Evolutionary conservation across 257 asterid species (phyloP), one percentile per base, ranked within the genome.

Genomic region (Solanum peruvianum): DNA sequence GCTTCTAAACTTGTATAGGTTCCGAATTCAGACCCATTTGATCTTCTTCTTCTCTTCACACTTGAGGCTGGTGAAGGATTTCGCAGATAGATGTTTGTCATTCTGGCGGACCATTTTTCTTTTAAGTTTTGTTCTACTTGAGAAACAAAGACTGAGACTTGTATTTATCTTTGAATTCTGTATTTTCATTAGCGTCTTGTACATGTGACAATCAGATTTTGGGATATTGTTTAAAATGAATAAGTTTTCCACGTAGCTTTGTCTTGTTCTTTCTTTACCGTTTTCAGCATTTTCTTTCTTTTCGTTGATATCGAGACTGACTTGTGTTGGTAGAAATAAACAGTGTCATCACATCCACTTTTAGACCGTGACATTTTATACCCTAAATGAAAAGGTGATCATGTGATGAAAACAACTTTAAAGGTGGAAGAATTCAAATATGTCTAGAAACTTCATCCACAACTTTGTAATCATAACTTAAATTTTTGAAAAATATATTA

Each of bases 21-120:
- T 56, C 5, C 11, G n/a, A 0, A n/a, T 0, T 0, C n/a, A 0
- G 0, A 56, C 64, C 64, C 9, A 18, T 56, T 0, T 0, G 64
- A 56, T 56, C n/a, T 56, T 56, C n/a, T 18, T 18, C 64, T 56
- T 56, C 64, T 56, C n/a, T 3, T 18, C 11, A 56, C 4, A 7
- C 1, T 56, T 56, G 64, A 56, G n/a, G 64, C 4, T 56, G 11
- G 4, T 18, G n/a, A 56, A 18, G n/a, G 5, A 56, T 56, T 56
- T 56, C 0, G 20, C 2, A 18, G 64, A 11, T 7, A 56, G 64
- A 0, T 56, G n/a, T 18, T 18, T 56, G 64, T 56, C n/a, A 56
- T 56, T 0, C 4, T 7, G 11, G 11, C 11, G 5, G 11, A 56
- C 11, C n/a, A 11, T 56, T 2, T 18, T 18, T 56, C 64, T 56